Base-by-base conservation (phyloP, 2,329 filamentous ascomycete species). In the Seiridium unicorne region DNA sequence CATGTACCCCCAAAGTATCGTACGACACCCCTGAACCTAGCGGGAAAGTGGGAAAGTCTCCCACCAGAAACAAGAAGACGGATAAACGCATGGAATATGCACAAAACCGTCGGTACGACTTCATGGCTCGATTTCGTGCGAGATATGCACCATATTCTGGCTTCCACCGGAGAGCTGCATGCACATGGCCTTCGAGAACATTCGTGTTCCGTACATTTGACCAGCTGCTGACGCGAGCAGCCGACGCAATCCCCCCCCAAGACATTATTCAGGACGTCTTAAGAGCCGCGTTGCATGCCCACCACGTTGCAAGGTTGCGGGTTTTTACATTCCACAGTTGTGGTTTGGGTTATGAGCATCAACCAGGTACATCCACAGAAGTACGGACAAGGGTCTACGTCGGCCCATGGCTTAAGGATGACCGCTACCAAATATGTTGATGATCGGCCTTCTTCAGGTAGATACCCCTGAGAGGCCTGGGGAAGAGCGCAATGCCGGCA, bases 1-100 rank as follows among this genome's bases (percentile, higher is more conserved):
- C 18, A 26, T 26, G 18, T 26, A 26, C 18, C 18, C 18, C 2
- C 18, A 26, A 26, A 26, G 18, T 26, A 26, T 26, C 18, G 61
- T n/a, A 10, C 44, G 34, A 26, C 18, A 47, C 40, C 44, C 54
- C 34, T 48, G 44, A 34, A 61, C 59, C 54, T 61, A 66, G 61
- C 67, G 66, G 65, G 64, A 63, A 68, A 61, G 62, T 70, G 65
- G 69, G 66, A 67, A 63, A 57, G 38, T n/a, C 61, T 47, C 56
- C 60, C 61, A 63, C 61, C 61, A 47, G 60, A 26, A 67, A 57
- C 60, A 61, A 51, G 61, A 62, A 53, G 46, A 55, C 66, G 66
- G 65, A 58, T 62, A 59, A 63, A 59, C 60, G 64, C 67, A 69
- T 67, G 59, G 59, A 62, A 58, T 62, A 68, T 70, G 66, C 64